Evolutionary conservation across 768 basidiomycete species (phyloP).

Genomic region (Suillus paluster): DNA sequence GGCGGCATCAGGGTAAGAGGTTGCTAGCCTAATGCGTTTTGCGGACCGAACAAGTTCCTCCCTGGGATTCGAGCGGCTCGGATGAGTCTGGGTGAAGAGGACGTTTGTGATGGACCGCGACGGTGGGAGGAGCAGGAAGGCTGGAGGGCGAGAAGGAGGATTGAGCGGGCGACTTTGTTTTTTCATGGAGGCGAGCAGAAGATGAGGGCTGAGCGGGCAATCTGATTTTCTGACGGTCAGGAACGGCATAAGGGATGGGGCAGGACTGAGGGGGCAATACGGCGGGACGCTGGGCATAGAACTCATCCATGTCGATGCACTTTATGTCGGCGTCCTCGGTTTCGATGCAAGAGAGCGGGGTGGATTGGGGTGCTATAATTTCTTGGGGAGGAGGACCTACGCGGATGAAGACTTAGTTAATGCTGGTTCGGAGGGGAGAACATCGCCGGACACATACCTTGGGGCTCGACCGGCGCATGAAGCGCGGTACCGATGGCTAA

Average conservation of each 20-base stretch:
- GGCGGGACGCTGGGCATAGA: too few relatives aligned
- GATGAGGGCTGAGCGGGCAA: neutral
- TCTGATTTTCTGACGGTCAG: neutral
- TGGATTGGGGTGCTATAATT: too few relatives aligned
- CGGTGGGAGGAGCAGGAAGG: neutral
- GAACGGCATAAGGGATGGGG: neutral
- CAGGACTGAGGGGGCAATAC: neutral
- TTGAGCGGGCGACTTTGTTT: too few relatives aligned
- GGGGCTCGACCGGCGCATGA: neutral
- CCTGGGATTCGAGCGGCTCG: neutral
- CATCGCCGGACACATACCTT: neutral
- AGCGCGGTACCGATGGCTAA: neutral
- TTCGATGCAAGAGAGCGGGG: too few relatives aligned
- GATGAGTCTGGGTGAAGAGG: neutral
- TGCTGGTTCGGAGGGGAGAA: neutral
- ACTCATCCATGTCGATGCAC: too few relatives aligned
- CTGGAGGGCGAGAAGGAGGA: too few relatives aligned
- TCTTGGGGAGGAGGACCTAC: too few relatives aligned
- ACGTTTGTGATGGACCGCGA: neutral
- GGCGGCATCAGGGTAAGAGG: neutral
- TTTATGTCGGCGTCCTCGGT: too few relatives aligned
- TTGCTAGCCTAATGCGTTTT: neutral
- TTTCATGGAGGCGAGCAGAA: too few relatives aligned
- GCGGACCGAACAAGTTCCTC: neutral
- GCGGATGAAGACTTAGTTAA: too few relatives aligned